phyloP scores from a whole-genome alignment of 164 flowering plant species.

The Paratinospora sagittata region DNA sequence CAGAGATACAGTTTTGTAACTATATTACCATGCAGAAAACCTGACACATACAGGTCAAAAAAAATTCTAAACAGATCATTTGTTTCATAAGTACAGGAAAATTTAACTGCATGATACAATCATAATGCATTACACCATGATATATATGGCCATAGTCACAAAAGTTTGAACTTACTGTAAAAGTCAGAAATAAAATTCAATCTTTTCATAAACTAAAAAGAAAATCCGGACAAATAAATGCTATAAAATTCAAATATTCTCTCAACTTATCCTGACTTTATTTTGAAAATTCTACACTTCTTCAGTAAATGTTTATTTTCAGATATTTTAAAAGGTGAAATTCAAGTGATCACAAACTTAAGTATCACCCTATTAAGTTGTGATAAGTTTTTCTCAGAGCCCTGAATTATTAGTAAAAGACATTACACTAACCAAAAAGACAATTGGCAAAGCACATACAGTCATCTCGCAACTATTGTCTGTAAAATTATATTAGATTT shows the following conservation, averaged over 20 bases:
- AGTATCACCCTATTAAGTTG: not conserved
- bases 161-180: not conserved
- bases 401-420: too few species aligned
- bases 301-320: not conserved
- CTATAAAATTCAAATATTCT: not conserved
- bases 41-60: not conserved
- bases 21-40: not conserved
- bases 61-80: not conserved
- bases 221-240: not conserved
- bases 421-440: too few species aligned
- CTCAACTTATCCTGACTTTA: not conserved
- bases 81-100: too few species aligned
- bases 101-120: not conserved
- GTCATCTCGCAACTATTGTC: too few species aligned
- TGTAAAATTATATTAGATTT: too few species aligned
- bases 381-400: not conserved
- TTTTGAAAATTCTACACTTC: not conserved
- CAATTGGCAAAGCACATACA: too few species aligned
- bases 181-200: not conserved
- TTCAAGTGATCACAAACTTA: not conserved
- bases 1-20: slow-evolving; percentile 12
- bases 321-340: not conserved
- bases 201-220: not conserved
- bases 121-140: not conserved
- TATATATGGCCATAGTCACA: not conserved